phyloP scores from a whole-genome alignment of 2,329 filamentous ascomycete species.

The Penicillium palitans region DNA sequence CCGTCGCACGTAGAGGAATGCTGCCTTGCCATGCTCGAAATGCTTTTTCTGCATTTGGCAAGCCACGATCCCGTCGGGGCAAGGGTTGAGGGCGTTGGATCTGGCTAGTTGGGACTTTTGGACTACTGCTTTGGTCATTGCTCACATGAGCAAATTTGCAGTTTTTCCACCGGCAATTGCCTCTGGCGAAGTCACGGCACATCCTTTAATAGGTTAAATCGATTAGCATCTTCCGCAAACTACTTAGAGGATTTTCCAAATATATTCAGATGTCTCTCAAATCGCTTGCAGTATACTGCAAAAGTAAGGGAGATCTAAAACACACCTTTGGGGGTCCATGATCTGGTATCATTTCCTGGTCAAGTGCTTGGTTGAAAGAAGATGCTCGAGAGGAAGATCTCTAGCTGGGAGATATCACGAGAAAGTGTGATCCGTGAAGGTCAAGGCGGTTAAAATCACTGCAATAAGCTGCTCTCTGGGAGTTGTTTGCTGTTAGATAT shows the following conservation, averaged over 20 bases:
- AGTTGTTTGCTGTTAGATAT: neutral
- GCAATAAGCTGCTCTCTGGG: neutral
- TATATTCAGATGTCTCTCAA: neutral
- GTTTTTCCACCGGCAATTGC: slow-evolving; percentile 7
- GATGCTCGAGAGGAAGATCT: neutral
- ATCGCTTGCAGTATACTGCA: neutral
- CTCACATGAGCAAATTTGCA: slow-evolving; percentile 19
- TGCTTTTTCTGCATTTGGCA: neutral
- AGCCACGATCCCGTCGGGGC: neutral
- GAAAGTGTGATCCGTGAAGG: neutral
- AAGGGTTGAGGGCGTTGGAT: neutral
- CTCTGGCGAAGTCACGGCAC: slow-evolving; percentile 12
- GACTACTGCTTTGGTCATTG: neutral
- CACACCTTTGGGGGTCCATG: slow-evolving; percentile 2
- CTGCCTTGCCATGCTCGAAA: slow-evolving; percentile 9
- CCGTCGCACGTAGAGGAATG: neutral
- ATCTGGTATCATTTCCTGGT: neutral
- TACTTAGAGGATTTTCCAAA: neutral
- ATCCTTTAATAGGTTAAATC: neutral
- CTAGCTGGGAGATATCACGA: neutral
- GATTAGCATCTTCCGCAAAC: neutral
- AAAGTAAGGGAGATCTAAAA: neutral
- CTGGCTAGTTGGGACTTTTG: neutral
- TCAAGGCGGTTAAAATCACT: neutral
- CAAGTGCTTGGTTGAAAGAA: neutral